Conservation (phyloP, 2,329 filamentous ascomycete species). For the Cladosporium sp. region DNA sequence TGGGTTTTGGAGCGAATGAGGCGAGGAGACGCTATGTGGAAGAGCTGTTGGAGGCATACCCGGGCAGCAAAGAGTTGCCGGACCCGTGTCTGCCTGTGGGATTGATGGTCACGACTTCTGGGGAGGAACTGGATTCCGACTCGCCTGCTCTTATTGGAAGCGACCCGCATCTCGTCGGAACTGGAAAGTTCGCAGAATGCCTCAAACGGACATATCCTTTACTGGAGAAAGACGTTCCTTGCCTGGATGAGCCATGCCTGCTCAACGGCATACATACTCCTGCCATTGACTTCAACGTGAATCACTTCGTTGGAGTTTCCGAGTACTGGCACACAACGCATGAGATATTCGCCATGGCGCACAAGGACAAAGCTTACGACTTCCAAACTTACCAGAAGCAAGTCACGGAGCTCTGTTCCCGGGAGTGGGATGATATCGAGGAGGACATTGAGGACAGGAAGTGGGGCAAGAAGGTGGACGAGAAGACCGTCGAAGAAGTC, state of each 20-base stretch:
- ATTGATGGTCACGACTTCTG: slow-evolving; percentile 66
- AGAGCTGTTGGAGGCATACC: slow-evolving; percentile 61
- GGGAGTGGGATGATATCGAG: slow-evolving; percentile 73
- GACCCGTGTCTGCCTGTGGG: slow-evolving; percentile 87
- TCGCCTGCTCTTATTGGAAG: slow-evolving; percentile 25
- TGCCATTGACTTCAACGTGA: slow-evolving; percentile 92
- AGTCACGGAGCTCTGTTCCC: slow-evolving; percentile 77
- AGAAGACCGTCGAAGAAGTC: slow-evolving; percentile 71
- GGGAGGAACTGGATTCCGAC: slow-evolving; percentile 45
- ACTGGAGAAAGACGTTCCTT: slow-evolving; percentile 81
- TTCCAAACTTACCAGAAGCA: slow-evolving; percentile 81
- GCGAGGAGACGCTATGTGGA: slow-evolving; percentile 81
- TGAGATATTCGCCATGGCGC: slow-evolving; percentile 74
- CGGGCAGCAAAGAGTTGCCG: slow-evolving; percentile 66
- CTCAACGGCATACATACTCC: slow-evolving; percentile 89
- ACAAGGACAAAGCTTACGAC: slow-evolving; percentile 77
- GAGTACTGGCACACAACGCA: slow-evolving; percentile 99
- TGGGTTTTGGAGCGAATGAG: slow-evolving; percentile 95
- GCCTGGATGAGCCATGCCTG: slow-evolving; percentile 75
- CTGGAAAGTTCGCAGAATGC: slow-evolving; percentile 81
- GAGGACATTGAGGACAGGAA: slow-evolving; percentile 57
- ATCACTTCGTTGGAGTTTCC: slow-evolving; percentile 95
- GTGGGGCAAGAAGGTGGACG: slow-evolving; percentile 69
- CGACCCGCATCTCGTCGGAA: slow-evolving; percentile 64
- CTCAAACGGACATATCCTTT: slow-evolving; percentile 75